A percentile compares a stretch with the other conserved stretches of the same genome.
Conservation (phyloP, 176 grass and related monocot genomes). For the Raddia distichophylla region DNA sequence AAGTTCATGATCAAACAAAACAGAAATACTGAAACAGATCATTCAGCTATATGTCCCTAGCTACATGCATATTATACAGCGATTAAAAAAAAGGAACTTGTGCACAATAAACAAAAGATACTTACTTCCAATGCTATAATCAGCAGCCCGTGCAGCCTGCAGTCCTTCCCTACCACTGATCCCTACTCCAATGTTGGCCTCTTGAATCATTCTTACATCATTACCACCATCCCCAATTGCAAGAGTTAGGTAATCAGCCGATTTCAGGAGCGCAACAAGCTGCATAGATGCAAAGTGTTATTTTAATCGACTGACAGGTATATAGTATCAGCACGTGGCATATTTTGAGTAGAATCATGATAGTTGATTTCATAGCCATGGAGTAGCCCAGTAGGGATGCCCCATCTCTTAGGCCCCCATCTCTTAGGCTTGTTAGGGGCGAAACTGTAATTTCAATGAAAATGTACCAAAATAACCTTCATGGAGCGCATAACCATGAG, state of each 20-base stretch:
- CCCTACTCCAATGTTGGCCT: slow-evolving; percentile 90
- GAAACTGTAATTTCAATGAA: too few species aligned
- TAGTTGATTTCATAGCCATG: background rate
- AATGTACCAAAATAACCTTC: too few species aligned
- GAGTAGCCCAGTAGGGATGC: too few species aligned
- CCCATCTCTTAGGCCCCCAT: background rate
- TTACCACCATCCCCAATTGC: slow-evolving; percentile 97
- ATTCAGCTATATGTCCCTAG: background rate
- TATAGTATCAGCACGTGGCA: background rate
- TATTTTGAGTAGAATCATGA: slow-evolving; percentile 15
- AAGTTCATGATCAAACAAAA: background rate
- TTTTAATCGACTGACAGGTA: background rate
- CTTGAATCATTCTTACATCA: slow-evolving; percentile 99
- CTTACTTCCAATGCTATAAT: slow-evolving; percentile 95
- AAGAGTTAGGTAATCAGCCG: slow-evolving; percentile 70
- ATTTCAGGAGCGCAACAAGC: slow-evolving; percentile 85
- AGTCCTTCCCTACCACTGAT: slow-evolving; percentile 95
- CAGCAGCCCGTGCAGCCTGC: slow-evolving; percentile 93
- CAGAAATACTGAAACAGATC: background rate
- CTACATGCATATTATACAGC: slow-evolving; percentile 13
- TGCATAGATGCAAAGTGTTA: slow-evolving; percentile 54
- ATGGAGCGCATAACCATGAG: too few species aligned
- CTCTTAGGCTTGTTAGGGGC: background rate
- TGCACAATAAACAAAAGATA: slow-evolving; percentile 20
- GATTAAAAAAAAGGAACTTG: slow-evolving; percentile 12